Base-by-base conservation (phyloP, 192 early-diverging fungal species). In the Gamsiella multidivaricata region DNA sequence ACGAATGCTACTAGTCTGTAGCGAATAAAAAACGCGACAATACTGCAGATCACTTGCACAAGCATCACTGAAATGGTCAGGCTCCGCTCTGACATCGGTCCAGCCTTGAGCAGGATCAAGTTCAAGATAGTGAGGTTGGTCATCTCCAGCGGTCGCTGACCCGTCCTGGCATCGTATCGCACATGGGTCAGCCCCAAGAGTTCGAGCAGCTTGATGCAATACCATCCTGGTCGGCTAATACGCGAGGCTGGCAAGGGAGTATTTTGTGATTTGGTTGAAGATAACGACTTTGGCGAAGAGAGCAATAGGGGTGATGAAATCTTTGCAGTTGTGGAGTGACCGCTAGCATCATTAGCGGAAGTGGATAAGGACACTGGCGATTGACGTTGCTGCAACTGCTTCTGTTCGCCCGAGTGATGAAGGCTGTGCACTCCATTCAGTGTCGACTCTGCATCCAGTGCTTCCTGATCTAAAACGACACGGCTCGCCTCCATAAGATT, bases 121-220 rank as follows among this genome's bases (percentile, higher is more conserved):
- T 98, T 99, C 25, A 99, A 85, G 29, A 99, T 73, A 0, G 98
- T 99, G 34, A 99, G 83, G 73, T 99, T 99, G 67, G 91, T 98
- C 79, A 89, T 85, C 54, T 88, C 86, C 18, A 90, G 42, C 0
- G 83, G 74, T 26, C 43, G 56, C 25, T 83, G 61, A 3, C 85
- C 85, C 2, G 82, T 81, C 54, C 81, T 69, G 25, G 83, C 51
- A 33, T 88, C 82, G 31, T 88, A 81, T n/a, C 65, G 64, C 23
- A 92, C 82, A 12, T 88, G 65, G 1, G 82, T 80, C 53, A 93
- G 73, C 1, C 84, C 71, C 2, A 93, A 39, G 7, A 67, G 6
- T 41, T 86, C 76, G 4, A 92, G 79, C 9, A 92, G 11, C 4
- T 81, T 80, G 36, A 94, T 34, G 55, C 92, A 83, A 7, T 80